Evolutionary conservation across 2,329 filamentous ascomycete species (phyloP), one percentile per base, ranked within the genome.

Genomic region (Pyrenophora graminea): DNA sequence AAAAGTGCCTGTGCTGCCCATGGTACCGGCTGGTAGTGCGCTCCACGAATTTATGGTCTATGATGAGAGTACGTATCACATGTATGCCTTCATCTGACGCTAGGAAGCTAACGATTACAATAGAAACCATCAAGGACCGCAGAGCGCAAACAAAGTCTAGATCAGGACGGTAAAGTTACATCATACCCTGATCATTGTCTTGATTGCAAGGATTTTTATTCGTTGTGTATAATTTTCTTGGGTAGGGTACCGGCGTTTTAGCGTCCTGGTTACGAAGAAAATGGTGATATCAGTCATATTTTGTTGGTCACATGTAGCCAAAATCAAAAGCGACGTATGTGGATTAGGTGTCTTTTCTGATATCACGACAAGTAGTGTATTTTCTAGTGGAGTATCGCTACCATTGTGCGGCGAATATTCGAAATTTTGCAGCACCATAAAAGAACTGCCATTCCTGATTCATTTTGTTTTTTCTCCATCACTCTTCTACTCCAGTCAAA

Each of bases 21-120:
- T 97, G 94, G 94, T 99, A 39, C 93, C 93, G 3, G 87, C 85
- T 33, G 94, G 94, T 32, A 87, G 84, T 56, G 93, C 82, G 53
- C 81, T 99, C 66, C 91, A 97, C 72, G 94, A 97, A 76, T 97
- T 97, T 77, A 81, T 97, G 70, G 83, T 92, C 15, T 96, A 90
- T 76, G 91, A 96, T 73, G 82, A 85, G 78, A 83, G 85, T 88
- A 81, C 74, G 85, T 70, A 18, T 18, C 18, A 6, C 18, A 17
- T n/a, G 2, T 30, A 12, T 30, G 4, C 6, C 6, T 9, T 17
- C 6, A 17, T 13, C 2, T 3, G 3, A 32, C 15, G 2, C 17
- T 15, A 3, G 0, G 13, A 13, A 15, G 32, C 63, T 66, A 46
- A 64, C 19, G 6, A 51, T 3, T 2, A 17, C 15, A 1, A 41